Conservation (phyloP, 371 early-diverging fungal species). For the Mucor saturninus region DNA sequence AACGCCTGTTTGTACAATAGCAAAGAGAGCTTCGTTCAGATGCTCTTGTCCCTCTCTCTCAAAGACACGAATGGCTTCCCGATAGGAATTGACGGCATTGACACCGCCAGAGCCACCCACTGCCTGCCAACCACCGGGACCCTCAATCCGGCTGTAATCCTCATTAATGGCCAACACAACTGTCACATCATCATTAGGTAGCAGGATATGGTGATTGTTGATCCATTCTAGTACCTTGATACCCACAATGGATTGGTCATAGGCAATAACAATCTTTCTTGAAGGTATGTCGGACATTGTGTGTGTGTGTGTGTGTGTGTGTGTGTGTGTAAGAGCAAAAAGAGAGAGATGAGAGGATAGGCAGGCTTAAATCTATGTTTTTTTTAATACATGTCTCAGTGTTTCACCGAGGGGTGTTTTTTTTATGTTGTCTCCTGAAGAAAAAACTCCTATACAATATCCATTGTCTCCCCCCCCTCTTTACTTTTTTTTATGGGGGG, state of each 20-base stretch:
- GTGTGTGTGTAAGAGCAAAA: background rate
- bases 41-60: slow-evolving; percentile 9
- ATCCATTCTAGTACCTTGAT: slow-evolving; percentile 25
- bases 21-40: slow-evolving; percentile 11
- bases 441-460: background rate
- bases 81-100: slow-evolving; percentile 7
- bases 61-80: slow-evolving; percentile 1
- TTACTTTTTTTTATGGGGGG: background rate
- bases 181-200: slow-evolving; percentile 19
- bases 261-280: slow-evolving; percentile 20
- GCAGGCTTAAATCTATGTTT: no score
- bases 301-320: no score
- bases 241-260: slow-evolving; percentile 22
- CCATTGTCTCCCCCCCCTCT: no score
- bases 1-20: slow-evolving; percentile 11
- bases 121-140: slow-evolving; percentile 9
- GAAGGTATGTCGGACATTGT: background rate
- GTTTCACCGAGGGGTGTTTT: no score
- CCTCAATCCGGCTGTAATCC: slow-evolving; percentile 15
- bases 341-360: background rate
- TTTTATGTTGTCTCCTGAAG: no score
- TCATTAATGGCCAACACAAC: slow-evolving; percentile 25
- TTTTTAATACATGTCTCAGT: no score
- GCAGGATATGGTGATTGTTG: slow-evolving; percentile 16
- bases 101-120: slow-evolving; percentile 2